A percentile compares a stretch with the other conserved stretches of the same genome.
These are phyloP conservation scores for Microcos paniculata DNA, from an alignment of 345 rosid species.

Conservation along the genomic window DNA sequence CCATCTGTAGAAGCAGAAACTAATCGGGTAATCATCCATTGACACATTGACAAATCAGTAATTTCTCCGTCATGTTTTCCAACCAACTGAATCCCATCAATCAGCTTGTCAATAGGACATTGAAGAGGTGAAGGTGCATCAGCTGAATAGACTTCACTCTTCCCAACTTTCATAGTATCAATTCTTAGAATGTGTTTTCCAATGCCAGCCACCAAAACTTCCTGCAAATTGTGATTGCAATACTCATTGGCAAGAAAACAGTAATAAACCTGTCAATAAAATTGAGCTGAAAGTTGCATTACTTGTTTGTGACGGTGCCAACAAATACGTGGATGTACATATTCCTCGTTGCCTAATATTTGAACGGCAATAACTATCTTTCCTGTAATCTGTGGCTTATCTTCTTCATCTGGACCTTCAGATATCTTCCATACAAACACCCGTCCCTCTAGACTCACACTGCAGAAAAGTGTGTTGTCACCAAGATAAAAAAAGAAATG, in stretches of 20 bases:
- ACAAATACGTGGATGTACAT: slow-evolving; percentile 74
- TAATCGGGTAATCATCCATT: slow-evolving; percentile 79
- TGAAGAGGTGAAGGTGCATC: slow-evolving; percentile 80
- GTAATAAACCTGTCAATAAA: not conserved
- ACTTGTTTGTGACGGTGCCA: slow-evolving; percentile 98
- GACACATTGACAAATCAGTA: slow-evolving; percentile 95
- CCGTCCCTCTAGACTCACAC: slow-evolving; percentile 77
- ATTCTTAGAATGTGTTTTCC: slow-evolving; percentile 71
- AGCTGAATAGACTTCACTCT: slow-evolving; percentile 52
- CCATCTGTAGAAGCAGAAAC: slow-evolving; percentile 92
- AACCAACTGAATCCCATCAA: slow-evolving; percentile 77
- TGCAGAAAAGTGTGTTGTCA: slow-evolving; percentile 29
- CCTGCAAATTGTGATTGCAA: slow-evolving; percentile 45
- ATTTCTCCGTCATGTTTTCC: slow-evolving; percentile 92
- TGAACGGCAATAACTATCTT: slow-evolving; percentile 61
- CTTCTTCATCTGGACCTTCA: slow-evolving; percentile 82
- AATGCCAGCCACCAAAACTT: slow-evolving; percentile 73
- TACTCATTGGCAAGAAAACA: not conserved
- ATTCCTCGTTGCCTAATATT: slow-evolving; percentile 51
- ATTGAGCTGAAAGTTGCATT: slow-evolving; percentile 15
- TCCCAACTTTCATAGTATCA: slow-evolving; percentile 74
- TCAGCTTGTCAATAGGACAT: slow-evolving; percentile 60
- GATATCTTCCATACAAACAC: slow-evolving; percentile 71
- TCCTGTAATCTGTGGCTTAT: slow-evolving; percentile 67
- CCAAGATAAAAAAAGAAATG: slow-evolving; percentile 3